These are phyloP conservation scores for Penicillium sp. DNA, from an alignment of 2,329 filamentous ascomycete species.

Conservation along the genomic window DNA sequence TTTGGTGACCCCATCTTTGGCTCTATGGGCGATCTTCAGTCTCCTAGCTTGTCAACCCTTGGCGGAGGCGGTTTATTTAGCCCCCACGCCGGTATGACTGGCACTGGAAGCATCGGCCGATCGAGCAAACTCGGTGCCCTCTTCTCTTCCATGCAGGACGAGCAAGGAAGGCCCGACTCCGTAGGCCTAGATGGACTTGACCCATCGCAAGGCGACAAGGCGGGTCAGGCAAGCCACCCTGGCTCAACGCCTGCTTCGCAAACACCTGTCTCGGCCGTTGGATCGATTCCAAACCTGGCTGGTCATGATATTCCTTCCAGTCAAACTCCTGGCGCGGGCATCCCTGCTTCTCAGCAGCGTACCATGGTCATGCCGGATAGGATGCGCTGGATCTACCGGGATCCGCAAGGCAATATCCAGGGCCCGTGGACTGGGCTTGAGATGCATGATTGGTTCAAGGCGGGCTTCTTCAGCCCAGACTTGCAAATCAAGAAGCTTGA, in stretches of 20 bases:
- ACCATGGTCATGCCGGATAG: constrained; percentile 99
- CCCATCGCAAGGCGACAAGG: constrained; percentile 29
- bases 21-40: constrained; percentile 71
- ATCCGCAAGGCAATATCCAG: constrained; percentile 87
- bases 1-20: constrained; percentile 68
- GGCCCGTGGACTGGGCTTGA: constrained; percentile 94
- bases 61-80: constrained; percentile 60
- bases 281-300: constrained; percentile 32
- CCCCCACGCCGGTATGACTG: constrained; percentile 52
- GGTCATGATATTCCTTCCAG: constrained; percentile 31
- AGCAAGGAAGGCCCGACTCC: constrained; percentile 59
- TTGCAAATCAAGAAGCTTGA: constrained; percentile 93
- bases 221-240: constrained; percentile 29
- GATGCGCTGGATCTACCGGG: constrained; percentile 98
- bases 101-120: constrained; percentile 67
- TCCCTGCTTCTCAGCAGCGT: constrained; percentile 67
- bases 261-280: constrained; percentile 37
- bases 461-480: constrained; percentile 93
- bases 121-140: constrained; percentile 81
- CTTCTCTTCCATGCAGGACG: constrained; percentile 76
- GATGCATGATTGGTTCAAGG: constrained; percentile 99
- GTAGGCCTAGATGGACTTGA: constrained; percentile 54
- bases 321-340: constrained; percentile 53
- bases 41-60: constrained; percentile 40
- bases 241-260: constrained; percentile 35